A percentile compares a stretch with the other conserved stretches of the same genome.
phyloP scores from a whole-genome alignment of 2,329 filamentous ascomycete genomes.

The Arthrobotrys entomopaga region DNA sequence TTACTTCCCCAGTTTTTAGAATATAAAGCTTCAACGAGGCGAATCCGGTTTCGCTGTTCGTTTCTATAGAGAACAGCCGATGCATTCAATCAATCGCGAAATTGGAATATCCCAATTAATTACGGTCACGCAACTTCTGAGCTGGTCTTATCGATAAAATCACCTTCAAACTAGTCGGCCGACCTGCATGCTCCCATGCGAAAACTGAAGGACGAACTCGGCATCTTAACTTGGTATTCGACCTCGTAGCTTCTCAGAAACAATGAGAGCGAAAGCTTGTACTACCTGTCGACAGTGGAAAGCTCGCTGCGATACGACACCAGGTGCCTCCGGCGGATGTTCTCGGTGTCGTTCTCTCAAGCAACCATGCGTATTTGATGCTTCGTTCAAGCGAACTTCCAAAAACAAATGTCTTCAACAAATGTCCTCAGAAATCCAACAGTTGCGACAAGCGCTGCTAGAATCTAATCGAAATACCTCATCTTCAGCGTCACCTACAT shows the following conservation, averaged over 20 bases:
- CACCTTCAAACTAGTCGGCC: background rate
- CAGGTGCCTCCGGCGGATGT: slow-evolving; percentile 21
- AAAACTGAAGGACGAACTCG: slow-evolving; percentile 1
- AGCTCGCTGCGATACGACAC: slow-evolving; percentile 30
- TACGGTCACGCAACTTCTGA: background rate
- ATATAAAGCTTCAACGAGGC: slow-evolving; percentile 14
- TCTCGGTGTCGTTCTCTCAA: slow-evolving; percentile 39
- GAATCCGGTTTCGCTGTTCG: slow-evolving; percentile 42
- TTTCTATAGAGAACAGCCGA: background rate
- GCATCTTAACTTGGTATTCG: slow-evolving; percentile 6
- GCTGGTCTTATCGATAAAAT: no score
- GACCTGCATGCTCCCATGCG: background rate
- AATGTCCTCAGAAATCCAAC: slow-evolving; percentile 44
- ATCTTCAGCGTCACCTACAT: slow-evolving; percentile 15
- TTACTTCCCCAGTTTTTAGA: slow-evolving; percentile 4
- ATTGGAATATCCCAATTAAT: slow-evolving; percentile 11
- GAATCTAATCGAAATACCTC: slow-evolving; percentile 13
- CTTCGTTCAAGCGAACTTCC: slow-evolving; percentile 33
- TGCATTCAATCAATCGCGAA: slow-evolving; percentile 16
- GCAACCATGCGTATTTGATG: slow-evolving; percentile 37
- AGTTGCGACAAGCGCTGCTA: slow-evolving; percentile 28
- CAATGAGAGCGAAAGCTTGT: slow-evolving; percentile 37
- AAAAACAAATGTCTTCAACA: slow-evolving; percentile 40
- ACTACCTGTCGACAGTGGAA: slow-evolving; percentile 37
- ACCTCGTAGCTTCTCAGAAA: background rate